Conservation (phyloP, 2,329 filamentous ascomycete genomes). For the Fusarium metavorans region DNA sequence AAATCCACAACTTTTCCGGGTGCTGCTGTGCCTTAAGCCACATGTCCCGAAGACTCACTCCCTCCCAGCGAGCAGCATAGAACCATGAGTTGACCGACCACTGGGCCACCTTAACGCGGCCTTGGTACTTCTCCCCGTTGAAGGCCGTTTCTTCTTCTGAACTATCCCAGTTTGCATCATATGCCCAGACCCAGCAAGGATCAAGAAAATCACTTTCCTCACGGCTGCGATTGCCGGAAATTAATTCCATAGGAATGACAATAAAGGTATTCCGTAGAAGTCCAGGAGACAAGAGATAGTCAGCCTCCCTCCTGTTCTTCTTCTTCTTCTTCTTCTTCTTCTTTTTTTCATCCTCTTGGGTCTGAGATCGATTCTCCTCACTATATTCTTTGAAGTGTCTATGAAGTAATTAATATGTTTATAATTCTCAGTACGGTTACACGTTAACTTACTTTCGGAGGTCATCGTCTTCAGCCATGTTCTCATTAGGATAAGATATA, state of each 20-base stretch:
- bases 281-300: not conserved
- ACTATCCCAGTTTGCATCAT: constrained; percentile 35
- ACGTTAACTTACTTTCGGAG: constrained; percentile 14
- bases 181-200: constrained; percentile 38
- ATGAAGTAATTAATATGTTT: not conserved
- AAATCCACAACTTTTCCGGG: constrained; percentile 26
- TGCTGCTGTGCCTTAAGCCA: constrained; percentile 35
- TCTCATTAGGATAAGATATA: constrained; percentile 9
- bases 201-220: not conserved
- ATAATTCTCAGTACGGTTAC: not conserved
- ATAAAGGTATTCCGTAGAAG: constrained; percentile 30
- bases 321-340: constrained; percentile 3
- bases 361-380: constrained; percentile 8
- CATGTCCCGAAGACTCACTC: constrained; percentile 27
- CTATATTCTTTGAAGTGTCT: constrained; percentile 35
- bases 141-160: constrained; percentile 7
- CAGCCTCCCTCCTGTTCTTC: not conserved
- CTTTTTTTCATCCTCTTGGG: constrained; percentile 8
- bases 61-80: constrained; percentile 35
- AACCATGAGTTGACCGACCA: constrained; percentile 31
- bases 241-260: constrained; percentile 17
- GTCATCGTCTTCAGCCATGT: constrained; percentile 19
- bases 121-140: constrained; percentile 26
- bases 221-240: constrained; percentile 3
- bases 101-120: constrained; percentile 21